These are phyloP conservation scores for Saccharomycopsis amapae DNA, from an alignment of 805 yeast species.

Conservation along the genomic window DNA sequence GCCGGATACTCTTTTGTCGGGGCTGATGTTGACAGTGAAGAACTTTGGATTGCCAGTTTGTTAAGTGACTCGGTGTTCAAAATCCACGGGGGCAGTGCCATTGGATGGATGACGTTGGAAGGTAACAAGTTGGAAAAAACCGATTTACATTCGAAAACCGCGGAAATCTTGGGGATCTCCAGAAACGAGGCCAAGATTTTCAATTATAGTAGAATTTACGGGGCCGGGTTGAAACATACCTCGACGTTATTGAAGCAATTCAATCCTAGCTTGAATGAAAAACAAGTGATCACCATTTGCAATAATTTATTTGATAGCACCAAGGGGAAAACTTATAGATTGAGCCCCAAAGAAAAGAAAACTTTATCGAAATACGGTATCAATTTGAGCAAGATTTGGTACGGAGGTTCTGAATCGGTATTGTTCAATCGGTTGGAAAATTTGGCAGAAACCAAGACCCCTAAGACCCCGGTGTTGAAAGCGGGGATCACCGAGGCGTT, in stretches of 20 bases:
- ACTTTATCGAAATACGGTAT: slow-evolving; percentile 21
- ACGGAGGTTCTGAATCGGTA: slow-evolving; percentile 91
- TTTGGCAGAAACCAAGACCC: slow-evolving; percentile 74
- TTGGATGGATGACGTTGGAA: slow-evolving; percentile 99
- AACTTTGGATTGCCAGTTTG: slow-evolving; percentile 93
- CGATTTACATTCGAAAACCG: slow-evolving; percentile 91
- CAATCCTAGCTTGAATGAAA: slow-evolving; percentile 61
- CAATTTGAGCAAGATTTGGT: slow-evolving; percentile 43
- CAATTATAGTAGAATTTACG: slow-evolving; percentile 95
- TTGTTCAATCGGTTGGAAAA: slow-evolving; percentile 83
- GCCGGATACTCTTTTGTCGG: slow-evolving; percentile 88
- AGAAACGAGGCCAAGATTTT: slow-evolving; percentile 91
- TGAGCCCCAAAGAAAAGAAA: slow-evolving; percentile 28
- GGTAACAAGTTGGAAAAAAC: slow-evolving; percentile 90
- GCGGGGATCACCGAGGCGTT: slow-evolving; percentile 90
- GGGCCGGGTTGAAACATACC: slow-evolving; percentile 94
- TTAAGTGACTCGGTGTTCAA: slow-evolving; percentile 88
- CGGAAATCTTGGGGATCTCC: slow-evolving; percentile 78
- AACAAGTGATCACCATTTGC: slow-evolving; percentile 61
- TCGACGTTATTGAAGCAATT: slow-evolving; percentile 75
- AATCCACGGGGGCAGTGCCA: slow-evolving; percentile 90
- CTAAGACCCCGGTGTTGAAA: slow-evolving; percentile 86
- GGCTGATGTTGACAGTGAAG: slow-evolving; percentile 98
- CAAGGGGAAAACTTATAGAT: slow-evolving; percentile 49
- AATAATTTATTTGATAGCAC: slow-evolving; percentile 67